Evolutionary conservation across 2,329 filamentous ascomycete genomes (phyloP).

Genomic region (Diaporthe helianthi): DNA sequence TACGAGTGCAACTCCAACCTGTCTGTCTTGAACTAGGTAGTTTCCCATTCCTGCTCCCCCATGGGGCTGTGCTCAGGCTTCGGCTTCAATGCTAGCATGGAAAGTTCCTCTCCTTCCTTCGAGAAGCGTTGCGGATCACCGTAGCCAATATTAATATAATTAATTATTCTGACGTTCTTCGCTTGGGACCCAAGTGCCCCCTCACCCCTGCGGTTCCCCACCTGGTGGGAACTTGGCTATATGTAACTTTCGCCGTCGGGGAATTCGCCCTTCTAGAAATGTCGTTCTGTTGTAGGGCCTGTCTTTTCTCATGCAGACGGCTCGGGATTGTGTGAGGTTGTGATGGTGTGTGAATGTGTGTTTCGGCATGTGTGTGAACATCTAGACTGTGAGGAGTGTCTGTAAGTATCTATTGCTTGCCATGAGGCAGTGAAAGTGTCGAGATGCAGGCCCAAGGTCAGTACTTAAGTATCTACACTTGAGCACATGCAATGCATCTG

Average conservation of each 20-base stretch:
- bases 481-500: not conserved
- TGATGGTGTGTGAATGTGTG: not conserved
- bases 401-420: not conserved
- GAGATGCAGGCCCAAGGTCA: not conserved
- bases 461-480: not conserved
- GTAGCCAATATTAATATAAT: conserved; percentile 14
- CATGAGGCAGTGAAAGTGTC: not conserved
- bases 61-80: not conserved
- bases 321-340: not conserved
- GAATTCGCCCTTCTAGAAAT: conserved; percentile 17
- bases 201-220: not conserved
- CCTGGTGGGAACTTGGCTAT: too few species aligned
- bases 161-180: conserved; percentile 11
- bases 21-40: not conserved
- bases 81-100: not conserved
- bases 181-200: not conserved
- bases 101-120: not conserved
- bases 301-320: not conserved
- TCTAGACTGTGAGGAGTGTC: not conserved
- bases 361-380: not conserved
- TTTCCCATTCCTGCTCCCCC: not conserved
- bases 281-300: not conserved
- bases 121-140: not conserved
- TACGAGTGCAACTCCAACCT: conserved; percentile 4
- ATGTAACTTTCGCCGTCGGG: conserved; percentile 5